Percentiles rank a stretch among this genome's conserved stretches.
Conservation (phyloP, 257 asterid genomes). For the Lantana camara region DNA sequence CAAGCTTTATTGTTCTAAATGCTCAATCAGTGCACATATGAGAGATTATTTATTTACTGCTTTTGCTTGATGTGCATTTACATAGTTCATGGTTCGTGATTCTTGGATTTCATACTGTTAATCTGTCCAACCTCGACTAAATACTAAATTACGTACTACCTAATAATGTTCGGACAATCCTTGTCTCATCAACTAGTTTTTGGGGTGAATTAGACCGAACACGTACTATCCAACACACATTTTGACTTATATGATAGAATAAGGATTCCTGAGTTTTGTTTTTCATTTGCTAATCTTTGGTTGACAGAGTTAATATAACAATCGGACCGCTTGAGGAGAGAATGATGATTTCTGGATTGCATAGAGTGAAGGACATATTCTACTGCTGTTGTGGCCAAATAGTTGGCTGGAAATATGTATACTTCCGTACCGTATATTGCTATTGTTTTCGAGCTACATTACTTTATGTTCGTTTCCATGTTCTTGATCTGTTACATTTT, state of each 20-base stretch:
- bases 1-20: too few species aligned
- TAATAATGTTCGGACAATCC: too few species aligned
- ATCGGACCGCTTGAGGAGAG: conserved; percentile 75
- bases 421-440: neutral
- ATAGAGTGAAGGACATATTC: conserved; percentile 74
- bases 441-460: neutral
- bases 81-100: too few species aligned
- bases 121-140: too few species aligned
- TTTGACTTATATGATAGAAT: neutral
- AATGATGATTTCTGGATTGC: conserved; percentile 78
- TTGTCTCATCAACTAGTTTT: too few species aligned
- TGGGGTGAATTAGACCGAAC: too few species aligned
- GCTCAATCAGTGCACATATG: too few species aligned
- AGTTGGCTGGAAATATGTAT: conserved; percentile 92
- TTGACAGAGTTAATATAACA: conserved; percentile 62
- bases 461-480: neutral
- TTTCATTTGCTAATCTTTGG: neutral
- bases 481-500: neutral
- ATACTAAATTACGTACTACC: too few species aligned
- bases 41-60: too few species aligned
- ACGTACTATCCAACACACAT: too few species aligned
- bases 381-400: conserved; percentile 80
- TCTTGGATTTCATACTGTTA: too few species aligned
- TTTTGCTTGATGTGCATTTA: too few species aligned
- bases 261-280: conserved; percentile 1